Conservation (phyloP, 2,329 filamentous ascomycete genomes). For the Ophiocordyceps camponoti-floridani region DNA sequence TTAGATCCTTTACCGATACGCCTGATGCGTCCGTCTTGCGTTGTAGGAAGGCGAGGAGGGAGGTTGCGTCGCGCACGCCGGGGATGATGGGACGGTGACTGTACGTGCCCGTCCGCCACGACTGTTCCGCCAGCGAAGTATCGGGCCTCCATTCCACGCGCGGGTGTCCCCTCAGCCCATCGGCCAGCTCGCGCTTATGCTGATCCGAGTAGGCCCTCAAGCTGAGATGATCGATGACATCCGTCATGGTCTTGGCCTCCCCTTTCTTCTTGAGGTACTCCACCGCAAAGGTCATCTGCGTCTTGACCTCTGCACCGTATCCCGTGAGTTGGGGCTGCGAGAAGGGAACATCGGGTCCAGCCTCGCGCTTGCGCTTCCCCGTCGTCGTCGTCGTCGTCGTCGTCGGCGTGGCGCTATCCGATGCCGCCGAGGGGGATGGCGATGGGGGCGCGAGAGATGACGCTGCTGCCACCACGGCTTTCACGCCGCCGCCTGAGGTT, state of each 20-base stretch:
- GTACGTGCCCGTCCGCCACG: constrained; percentile 56
- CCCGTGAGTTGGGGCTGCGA: constrained; percentile 63
- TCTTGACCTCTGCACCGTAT: constrained; percentile 65
- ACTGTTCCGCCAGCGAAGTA: constrained; percentile 43
- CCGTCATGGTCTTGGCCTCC: constrained; percentile 49
- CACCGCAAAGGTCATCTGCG: constrained; percentile 74
- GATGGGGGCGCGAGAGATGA: constrained; percentile 36
- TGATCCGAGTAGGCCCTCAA: constrained; percentile 44
- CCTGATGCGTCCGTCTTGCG: constrained; percentile 64
- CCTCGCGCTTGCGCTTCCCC: constrained; percentile 43
- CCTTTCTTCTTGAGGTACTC: constrained; percentile 62
- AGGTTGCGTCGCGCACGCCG: constrained; percentile 58
- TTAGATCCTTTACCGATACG: constrained; percentile 73
- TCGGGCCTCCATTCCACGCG: constrained; percentile 40
- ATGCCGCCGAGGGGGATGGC: constrained; percentile 40
- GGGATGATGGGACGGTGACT: constrained; percentile 65
- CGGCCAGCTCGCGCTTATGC: constrained; percentile 45
- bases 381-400: too few relatives aligned
- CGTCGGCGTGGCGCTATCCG: constrained; percentile 43
- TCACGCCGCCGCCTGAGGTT: constrained; percentile 18
- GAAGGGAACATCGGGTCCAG: constrained; percentile 36
- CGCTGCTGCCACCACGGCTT: too few relatives aligned
- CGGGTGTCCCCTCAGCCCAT: constrained; percentile 48
- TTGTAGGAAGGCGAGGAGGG: constrained; percentile 68
- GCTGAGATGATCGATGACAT: constrained; percentile 68